Base-by-base conservation (phyloP, 2,329 filamentous ascomycete genomes). In the Colletotrichum melonis region DNA sequence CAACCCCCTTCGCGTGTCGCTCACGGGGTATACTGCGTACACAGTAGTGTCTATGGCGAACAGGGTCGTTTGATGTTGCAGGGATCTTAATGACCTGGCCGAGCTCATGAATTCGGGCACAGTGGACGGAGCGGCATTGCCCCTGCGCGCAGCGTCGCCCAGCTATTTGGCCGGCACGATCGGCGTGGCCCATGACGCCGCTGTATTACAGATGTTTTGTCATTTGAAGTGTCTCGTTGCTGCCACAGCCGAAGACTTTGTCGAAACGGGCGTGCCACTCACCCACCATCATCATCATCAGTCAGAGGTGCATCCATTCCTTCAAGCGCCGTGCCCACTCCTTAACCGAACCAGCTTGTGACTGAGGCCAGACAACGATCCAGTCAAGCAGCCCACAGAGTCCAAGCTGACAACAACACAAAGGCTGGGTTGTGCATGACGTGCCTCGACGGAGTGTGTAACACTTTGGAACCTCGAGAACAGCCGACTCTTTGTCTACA, bases 71-170 rank as follows among this genome's bases (percentile, higher is more conserved):
- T 9, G 32, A 5, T 16, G 30, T 60, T 65, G 67, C 70, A 73
- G 67, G 70, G 70, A 70, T 73, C 60, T 73, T 73, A 73, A 73
- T 73, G 70, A 70, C 67, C 60, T 69, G 55, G 70, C 66, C 56
- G 30, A 59, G 22, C 42, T 66, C 38, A 19, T 46, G 19, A 55
- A 65, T n/a, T 46, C 46, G n/a, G 32, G 30, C 42, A 46, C 57
- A 67, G 26, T 63, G 32, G 68, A 62, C 35, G 68, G 56, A 71
- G 63, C 49, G 46, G 63, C 32, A 49, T 11, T 46, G n/a, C 38
- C 38, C 65, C 56, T 55, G 66, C 49, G 52, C 59, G 52, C 59
- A 49, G 24, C 30, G 35, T 16, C 11, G 28, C 22, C 42, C 26
- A 38, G 30, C 49, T 12, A 58, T 64, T 65, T 42, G 67, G 66